These are phyloP conservation scores for Nicotiana benthamiana DNA, from an alignment of 257 asterid genomes.

Conservation along the genomic window DNA sequence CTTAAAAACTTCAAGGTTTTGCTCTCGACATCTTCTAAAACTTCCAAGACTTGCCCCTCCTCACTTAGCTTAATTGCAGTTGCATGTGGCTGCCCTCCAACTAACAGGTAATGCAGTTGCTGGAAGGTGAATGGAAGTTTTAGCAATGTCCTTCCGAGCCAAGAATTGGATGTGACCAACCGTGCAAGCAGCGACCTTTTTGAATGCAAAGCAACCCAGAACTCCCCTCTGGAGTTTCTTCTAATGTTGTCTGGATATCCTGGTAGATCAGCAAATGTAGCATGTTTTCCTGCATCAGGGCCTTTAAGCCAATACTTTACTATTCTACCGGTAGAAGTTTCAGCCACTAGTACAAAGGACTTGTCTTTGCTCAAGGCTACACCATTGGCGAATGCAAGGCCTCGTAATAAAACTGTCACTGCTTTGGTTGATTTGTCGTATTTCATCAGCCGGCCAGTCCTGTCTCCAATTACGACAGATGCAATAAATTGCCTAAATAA, in stretches of 20 bases:
- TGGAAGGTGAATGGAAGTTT: conserved; percentile 46
- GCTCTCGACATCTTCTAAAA: conserved; percentile 55
- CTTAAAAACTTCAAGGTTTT: conserved; percentile 49
- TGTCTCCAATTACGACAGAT: conserved; percentile 25
- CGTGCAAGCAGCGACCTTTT: conserved; percentile 29
- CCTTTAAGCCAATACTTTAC: conserved; percentile 50
- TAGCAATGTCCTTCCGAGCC: conserved; percentile 32
- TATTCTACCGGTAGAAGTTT: conserved; percentile 24
- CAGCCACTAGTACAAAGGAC: conserved; percentile 13
- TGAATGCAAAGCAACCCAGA: conserved; percentile 66
- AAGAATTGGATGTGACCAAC: conserved; percentile 24
- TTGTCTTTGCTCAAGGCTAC: conserved; percentile 15
- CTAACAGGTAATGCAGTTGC: conserved; percentile 49
- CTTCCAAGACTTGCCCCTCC: conserved; percentile 44
- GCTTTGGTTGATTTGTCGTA: conserved; percentile 9
- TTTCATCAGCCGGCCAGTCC: conserved; percentile 17
- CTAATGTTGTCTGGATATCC: conserved; percentile 73
- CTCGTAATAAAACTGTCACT: conserved; percentile 8
- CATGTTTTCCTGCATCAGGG: conserved; percentile 41
- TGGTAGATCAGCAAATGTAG: conserved; percentile 36
- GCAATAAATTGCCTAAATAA: conserved; percentile 45
- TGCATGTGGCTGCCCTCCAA: conserved; percentile 59
- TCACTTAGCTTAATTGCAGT: conserved; percentile 46
- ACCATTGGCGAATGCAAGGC: conserved; percentile 10
- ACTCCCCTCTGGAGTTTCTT: conserved; percentile 48